Evolutionary conservation across 2,329 filamentous ascomycete genomes (phyloP), one percentile per base, ranked within the genome.

Genomic region (Lachnellula hyalina): DNA sequence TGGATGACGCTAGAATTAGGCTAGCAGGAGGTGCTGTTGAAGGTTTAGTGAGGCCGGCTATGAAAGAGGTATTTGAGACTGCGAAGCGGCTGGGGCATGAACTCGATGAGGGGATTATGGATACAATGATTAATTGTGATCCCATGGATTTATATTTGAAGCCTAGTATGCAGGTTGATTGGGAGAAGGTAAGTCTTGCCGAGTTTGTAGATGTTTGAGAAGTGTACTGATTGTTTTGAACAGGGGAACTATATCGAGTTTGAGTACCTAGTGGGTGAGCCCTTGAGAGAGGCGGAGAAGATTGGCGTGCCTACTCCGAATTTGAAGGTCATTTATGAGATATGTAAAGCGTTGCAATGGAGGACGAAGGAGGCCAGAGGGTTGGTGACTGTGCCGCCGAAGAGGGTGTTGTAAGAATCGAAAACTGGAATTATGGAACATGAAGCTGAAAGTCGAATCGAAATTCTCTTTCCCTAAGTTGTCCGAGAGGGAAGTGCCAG

Each of bases 261-360:
- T 58, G 78, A 81, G 61, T 77, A 79, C 36, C 78, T 80, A 47
- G 59, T 80, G n/a, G 77, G 78, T 1, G 78, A 80, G 61, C 77
- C 77, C 6, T 73, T 80, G 40, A 65, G 76, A 53, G 72, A 77
- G 28, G 77, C 77, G 12, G 67, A 75, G 56, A 72, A 72, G 57
- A 70, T 75, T 51, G 77, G 77, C 0, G 69, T 75, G 12, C 74
- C 77, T 60, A 77, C 78, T 73, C 76, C 76, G 5, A 67, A 76
- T 59, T 54, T 79, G 66, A 75, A 78, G 66, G 78, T 69, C 12
- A 66, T 81, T 64, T 81, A 81, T 70, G 77, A 77, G 36, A 61
- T 81, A 57, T 67, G 80, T 50, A 75, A 75, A 65, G 76, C 74
- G 70, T 73, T 74, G 53, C 76, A 79, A 66, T 68, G 71, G 63